These are phyloP conservation scores for Tulasnella sp. DNA, from an alignment of 768 basidiomycete species.

Conservation along the genomic window DNA sequence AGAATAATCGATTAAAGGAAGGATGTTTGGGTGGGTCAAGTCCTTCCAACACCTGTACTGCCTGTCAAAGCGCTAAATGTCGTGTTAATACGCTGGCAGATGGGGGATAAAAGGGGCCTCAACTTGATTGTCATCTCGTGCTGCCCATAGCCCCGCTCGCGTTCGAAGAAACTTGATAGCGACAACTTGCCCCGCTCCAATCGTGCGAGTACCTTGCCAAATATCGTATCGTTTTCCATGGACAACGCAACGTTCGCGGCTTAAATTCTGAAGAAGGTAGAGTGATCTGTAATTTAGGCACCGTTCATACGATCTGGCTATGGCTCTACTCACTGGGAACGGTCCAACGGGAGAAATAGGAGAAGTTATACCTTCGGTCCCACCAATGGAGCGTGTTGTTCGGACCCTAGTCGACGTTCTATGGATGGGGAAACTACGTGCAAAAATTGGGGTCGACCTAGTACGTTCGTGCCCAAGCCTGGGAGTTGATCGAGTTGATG, in stretches of 20 bases:
- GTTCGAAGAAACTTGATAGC: not conserved
- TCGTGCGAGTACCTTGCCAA: not conserved
- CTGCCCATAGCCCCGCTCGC: not conserved
- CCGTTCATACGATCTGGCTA: not conserved
- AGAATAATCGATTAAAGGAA: not conserved
- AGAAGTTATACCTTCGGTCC: not conserved
- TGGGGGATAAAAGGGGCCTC: not conserved
- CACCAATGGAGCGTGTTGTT: not conserved
- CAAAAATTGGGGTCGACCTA: not conserved
- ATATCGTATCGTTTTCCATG: not conserved
- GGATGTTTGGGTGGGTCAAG: slow-evolving; percentile 6
- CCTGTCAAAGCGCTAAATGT: not conserved
- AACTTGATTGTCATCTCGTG: not conserved
- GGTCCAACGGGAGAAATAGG: not conserved
- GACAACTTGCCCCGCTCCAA: not conserved
- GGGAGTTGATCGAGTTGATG: not conserved
- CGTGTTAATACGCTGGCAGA: not conserved
- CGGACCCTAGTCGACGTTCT: not conserved
- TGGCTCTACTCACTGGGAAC: not conserved
- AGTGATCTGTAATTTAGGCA: not conserved
- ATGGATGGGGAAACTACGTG: not conserved
- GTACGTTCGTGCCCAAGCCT: not conserved
- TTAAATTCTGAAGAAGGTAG: not conserved
- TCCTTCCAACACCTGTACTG: not conserved
- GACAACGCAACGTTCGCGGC: not conserved